A percentile compares a stretch with the other conserved stretches of the same genome.
Evolutionary conservation across 371 early-diverging fungal genomes (phyloP).

Genomic region (Mortierella polycephala): DNA sequence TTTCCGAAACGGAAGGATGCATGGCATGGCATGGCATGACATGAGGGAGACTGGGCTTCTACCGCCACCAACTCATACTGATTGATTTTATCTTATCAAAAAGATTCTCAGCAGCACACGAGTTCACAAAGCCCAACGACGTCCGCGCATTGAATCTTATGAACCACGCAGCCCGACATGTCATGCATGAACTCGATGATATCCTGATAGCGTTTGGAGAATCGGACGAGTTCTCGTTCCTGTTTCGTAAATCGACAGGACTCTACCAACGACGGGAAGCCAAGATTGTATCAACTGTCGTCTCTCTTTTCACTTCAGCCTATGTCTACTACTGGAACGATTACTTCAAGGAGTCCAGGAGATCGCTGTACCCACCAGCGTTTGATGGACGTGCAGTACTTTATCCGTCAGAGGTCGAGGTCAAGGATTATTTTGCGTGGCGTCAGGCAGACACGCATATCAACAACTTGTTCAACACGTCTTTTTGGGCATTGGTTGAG

Average conservation of each 20-base stretch:
- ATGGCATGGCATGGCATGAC: neutral
- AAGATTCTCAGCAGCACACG: conserved; percentile 85
- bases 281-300: conserved; percentile 89
- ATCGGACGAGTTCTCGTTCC: conserved; percentile 91
- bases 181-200: conserved; percentile 86
- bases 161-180: conserved; percentile 83
- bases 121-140: conserved; percentile 95
- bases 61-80: neutral
- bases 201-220: conserved; percentile 92
- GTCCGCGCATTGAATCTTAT: conserved; percentile 83
- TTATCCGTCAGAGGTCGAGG: conserved; percentile 83
- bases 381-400: conserved; percentile 92
- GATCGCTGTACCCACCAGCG: conserved; percentile 77
- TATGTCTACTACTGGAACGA: conserved; percentile 87
- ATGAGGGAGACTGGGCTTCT: neutral
- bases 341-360: conserved; percentile 72
- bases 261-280: conserved; percentile 85
- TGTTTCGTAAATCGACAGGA: conserved; percentile 56
- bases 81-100: neutral
- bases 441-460: conserved; percentile 95
- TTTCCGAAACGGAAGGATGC: neutral
- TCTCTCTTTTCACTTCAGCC: conserved; percentile 86
- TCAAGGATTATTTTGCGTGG: conserved; percentile 95
- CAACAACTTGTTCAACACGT: conserved; percentile 93
- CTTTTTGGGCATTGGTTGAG: conserved; percentile 93